These are phyloP conservation scores for Pseudopithomyces maydicus DNA, from an alignment of 2,329 filamentous ascomycete species.

Conservation along the genomic window DNA sequence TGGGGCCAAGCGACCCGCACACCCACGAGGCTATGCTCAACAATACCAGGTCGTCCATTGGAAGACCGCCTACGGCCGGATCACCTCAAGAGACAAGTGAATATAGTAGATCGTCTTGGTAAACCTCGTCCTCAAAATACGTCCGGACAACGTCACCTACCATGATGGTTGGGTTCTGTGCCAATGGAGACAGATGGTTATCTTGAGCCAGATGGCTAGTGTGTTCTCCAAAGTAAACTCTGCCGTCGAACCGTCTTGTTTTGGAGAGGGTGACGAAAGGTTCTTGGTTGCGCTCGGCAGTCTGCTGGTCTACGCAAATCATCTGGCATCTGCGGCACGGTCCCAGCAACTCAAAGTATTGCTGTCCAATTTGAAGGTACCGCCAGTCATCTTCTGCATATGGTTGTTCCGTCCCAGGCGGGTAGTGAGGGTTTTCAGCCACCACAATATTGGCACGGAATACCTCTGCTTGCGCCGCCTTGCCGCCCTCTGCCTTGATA, in stretches of 20 bases:
- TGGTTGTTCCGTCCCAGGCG: slow-evolving; percentile 57
- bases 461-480: slow-evolving; percentile 69
- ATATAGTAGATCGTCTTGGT: slow-evolving; percentile 27
- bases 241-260: slow-evolving; percentile 80
- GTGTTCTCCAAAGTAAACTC: slow-evolving; percentile 89
- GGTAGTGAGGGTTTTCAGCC: slow-evolving; percentile 50
- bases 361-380: slow-evolving; percentile 66
- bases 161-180: slow-evolving; percentile 44
- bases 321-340: slow-evolving; percentile 91
- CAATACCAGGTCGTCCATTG: slow-evolving; percentile 8
- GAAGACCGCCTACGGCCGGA: slow-evolving; percentile 19
- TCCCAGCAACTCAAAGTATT: slow-evolving; percentile 74
- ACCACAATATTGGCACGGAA: slow-evolving; percentile 92
- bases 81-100: slow-evolving; percentile 32
- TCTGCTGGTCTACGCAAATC: slow-evolving; percentile 91
- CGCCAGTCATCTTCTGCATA: slow-evolving; percentile 85
- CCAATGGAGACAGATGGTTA: slow-evolving; percentile 24
- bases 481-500: slow-evolving; percentile 68
- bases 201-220: slow-evolving; percentile 49
- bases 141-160: slow-evolving; percentile 44
- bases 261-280: slow-evolving; percentile 88
- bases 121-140: slow-evolving; percentile 35
- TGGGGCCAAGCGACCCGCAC: slow-evolving; percentile 16
- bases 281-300: slow-evolving; percentile 76
- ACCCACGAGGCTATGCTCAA: slow-evolving; percentile 21